Conservation (phyloP, 768 basidiomycete species). For the Clathrus columnatus region DNA sequence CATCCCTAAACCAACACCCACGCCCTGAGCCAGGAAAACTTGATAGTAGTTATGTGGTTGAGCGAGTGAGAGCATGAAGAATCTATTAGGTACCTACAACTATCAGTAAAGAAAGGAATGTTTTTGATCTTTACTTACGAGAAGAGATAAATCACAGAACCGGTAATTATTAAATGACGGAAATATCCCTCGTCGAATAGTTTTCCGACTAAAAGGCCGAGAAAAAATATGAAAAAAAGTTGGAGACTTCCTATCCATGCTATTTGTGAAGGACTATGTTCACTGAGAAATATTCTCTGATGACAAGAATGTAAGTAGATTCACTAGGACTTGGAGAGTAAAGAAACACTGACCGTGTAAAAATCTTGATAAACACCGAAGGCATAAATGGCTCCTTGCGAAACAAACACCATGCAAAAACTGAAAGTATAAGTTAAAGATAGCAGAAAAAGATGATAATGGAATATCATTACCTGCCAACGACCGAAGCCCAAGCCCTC, state of each 20-base stretch:
- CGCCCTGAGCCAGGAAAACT: slow-evolving; percentile 37
- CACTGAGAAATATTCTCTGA: slow-evolving; percentile 29
- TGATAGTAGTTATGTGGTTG: slow-evolving; percentile 30
- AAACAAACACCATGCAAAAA: no score
- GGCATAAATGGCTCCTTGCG: no score
- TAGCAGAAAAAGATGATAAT: no score
- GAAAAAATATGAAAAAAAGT: slow-evolving; percentile 4
- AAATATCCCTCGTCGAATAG: slow-evolving; percentile 13
- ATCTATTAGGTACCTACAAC: slow-evolving; percentile 2
- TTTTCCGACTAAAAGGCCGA: slow-evolving; percentile 5
- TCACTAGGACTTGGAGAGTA: no score
- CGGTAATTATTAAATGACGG: neutral
- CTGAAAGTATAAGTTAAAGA: no score
- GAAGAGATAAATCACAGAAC: slow-evolving; percentile 4
- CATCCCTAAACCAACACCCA: slow-evolving; percentile 31
- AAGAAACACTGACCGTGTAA: no score
- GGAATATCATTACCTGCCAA: no score
- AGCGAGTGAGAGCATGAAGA: slow-evolving; percentile 41
- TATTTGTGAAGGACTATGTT: slow-evolving; percentile 26
- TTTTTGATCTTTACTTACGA: neutral
- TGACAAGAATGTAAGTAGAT: no score
- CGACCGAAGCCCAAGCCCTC: no score
- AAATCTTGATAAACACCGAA: no score
- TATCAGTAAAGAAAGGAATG: neutral
- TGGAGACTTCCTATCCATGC: no score